Evolutionary conservation across 2,329 filamentous ascomycete genomes (phyloP), one percentile per base, ranked within the genome.

Genomic region (Ilyonectria robusta): DNA sequence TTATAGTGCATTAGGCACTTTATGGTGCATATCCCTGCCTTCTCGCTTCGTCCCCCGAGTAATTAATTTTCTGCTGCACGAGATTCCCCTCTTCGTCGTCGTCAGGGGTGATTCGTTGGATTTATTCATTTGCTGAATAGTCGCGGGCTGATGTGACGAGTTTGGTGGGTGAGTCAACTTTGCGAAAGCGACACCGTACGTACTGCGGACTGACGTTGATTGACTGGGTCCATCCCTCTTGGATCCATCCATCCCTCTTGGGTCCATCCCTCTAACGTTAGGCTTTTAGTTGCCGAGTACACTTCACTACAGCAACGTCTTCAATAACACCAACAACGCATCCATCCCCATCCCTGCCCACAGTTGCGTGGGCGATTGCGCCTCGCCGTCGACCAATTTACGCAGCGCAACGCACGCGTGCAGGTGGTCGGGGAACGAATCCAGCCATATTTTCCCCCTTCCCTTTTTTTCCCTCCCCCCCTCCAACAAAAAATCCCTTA

Each of bases 371-470:
- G 8, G 44, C 19, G 44, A 19, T 46, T 46, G 44, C 19, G 44
- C 44, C n/a, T 46, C 44, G 44, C 44, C 19, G 44, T 46, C 19
- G n/a, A 46, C 44, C 44, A 46, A 46, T 21, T 53, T 35, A 33
- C 50, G 50, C 50, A 53, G 21, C 50, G 10, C 50, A 53, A 35
- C 50, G 10, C 42, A 44, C 42, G 47, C 47, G 47, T 50, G 23
- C 26, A 17, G 48, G 48, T 31, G 48, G 48, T 51, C 17, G 48
- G 29, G 26, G 26, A 51, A n/a, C 50, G 26, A 17, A 51, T 9
- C 50, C 19, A 21, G 51, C 19, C 51, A 19, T 26, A 11, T 37
- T n/a, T 29, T 55, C 19, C 37, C 46, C 33, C 29, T 46, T 62
- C 33, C 8, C 9, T 53, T 56, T 62, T 46, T 31, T 44, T 29